Evolutionary conservation across 805 yeast genomes (phyloP).

Genomic region (Saturnispora dispora): DNA sequence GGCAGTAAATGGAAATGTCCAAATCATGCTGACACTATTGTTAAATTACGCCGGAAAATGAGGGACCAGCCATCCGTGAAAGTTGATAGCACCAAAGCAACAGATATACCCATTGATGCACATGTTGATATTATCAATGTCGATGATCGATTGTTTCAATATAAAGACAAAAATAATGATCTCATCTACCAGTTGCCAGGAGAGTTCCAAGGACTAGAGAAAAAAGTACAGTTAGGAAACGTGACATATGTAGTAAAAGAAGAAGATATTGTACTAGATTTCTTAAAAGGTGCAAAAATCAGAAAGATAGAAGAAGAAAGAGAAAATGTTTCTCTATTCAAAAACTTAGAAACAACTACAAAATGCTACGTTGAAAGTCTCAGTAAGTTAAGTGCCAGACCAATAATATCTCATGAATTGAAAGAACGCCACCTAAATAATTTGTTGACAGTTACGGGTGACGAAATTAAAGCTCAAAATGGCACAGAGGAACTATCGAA

Average conservation of each 20-base stretch:
- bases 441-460: conserved; percentile 33
- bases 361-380: conserved; percentile 27
- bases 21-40: conserved; percentile 54
- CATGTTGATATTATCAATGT: conserved; percentile 45
- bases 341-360: conserved; percentile 21
- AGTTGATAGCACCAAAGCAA: conserved; percentile 33
- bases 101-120: conserved; percentile 30
- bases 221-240: conserved; percentile 15
- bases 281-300: conserved; percentile 43
- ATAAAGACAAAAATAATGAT: conserved; percentile 5
- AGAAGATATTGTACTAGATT: conserved; percentile 58
- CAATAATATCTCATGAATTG: conserved; percentile 20
- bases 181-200: conserved; percentile 12
- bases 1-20: conserved; percentile 91
- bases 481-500: conserved; percentile 13
- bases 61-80: conserved; percentile 46
- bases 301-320: conserved; percentile 27
- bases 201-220: conserved; percentile 17
- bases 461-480: conserved; percentile 16
- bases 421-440: conserved; percentile 38
- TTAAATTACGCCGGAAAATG: conserved; percentile 40
- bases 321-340: conserved; percentile 21
- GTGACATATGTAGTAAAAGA: conserved; percentile 61
- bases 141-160: conserved; percentile 27
- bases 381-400: conserved; percentile 26